Percentiles rank a stretch among this genome's conserved stretches.
These are phyloP conservation scores for Globisporangium canariense DNA, from an alignment of 352 stramenopile genomes.

Conservation along the genomic window DNA sequence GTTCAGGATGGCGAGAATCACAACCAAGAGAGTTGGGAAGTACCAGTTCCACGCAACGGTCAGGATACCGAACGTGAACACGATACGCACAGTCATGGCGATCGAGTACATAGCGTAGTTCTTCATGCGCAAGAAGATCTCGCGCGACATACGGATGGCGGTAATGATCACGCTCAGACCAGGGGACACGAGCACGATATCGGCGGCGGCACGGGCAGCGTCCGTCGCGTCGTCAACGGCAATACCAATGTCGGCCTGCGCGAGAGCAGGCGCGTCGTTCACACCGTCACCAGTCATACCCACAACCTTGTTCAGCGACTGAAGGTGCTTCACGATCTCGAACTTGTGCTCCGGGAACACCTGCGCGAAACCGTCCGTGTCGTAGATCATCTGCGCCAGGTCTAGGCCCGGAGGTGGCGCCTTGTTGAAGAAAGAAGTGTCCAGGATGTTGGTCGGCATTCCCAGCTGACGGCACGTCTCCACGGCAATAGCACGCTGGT, in stretches of 20 bases:
- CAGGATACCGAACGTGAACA: conserved; percentile 85
- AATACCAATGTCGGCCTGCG: conserved; percentile 91
- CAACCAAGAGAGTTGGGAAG: conserved; percentile 84
- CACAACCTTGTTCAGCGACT: conserved; percentile 82
- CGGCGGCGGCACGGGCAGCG: conserved; percentile 83
- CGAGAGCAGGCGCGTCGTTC: conserved; percentile 90
- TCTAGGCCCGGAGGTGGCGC: conserved; percentile 55
- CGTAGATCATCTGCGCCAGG: conserved; percentile 84
- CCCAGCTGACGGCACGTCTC: conserved; percentile 89
- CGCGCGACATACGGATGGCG: conserved; percentile 81
- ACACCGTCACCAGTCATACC: conserved; percentile 89
- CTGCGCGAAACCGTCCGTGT: conserved; percentile 92
- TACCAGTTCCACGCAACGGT: conserved; percentile 88
- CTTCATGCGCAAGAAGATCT: conserved; percentile 92
- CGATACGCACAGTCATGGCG: conserved; percentile 86
- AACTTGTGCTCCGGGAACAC: conserved; percentile 93
- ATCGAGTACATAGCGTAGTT: conserved; percentile 92
- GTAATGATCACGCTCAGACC: conserved; percentile 88
- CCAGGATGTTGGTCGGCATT: conserved; percentile 86
- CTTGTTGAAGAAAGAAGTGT: conserved; percentile 79
- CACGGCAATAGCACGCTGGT: conserved; percentile 91
- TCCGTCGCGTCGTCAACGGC: conserved; percentile 88
- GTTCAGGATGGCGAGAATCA: conserved; percentile 90
- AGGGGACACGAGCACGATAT: conserved; percentile 87
- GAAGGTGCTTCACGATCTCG: conserved; percentile 87